phyloP scores from a whole-genome alignment of 1,139 yeast species.

The Yamadazyma diddensiae region DNA sequence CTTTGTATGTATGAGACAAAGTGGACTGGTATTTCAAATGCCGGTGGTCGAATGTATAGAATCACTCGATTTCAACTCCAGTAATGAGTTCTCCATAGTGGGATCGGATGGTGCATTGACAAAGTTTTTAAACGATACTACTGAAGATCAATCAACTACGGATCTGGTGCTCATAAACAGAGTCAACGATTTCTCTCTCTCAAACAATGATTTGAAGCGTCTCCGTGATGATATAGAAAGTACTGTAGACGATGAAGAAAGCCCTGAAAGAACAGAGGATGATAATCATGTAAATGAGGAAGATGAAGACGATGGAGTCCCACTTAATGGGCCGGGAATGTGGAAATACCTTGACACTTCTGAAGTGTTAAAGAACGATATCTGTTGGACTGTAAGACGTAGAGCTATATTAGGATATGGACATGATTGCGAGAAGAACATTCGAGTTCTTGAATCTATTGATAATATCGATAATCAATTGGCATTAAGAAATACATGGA shows the following conservation, averaged over 20 bases:
- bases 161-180: constrained; percentile 9
- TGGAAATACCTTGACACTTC: constrained; percentile 29
- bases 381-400: constrained; percentile 61
- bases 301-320: constrained; percentile 28
- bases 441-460: constrained; percentile 54
- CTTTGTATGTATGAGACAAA: constrained; percentile 83
- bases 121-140: constrained; percentile 28
- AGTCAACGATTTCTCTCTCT: constrained; percentile 18
- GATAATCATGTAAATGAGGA: constrained; percentile 23
- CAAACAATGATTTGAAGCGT: constrained; percentile 20
- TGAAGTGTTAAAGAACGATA: constrained; percentile 55
- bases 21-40: constrained; percentile 85
- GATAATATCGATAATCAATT: constrained; percentile 55
- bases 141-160: constrained; percentile 8
- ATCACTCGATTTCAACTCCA: constrained; percentile 63
- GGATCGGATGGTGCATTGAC: constrained; percentile 61
- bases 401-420: constrained; percentile 78
- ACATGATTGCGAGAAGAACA: constrained; percentile 62
- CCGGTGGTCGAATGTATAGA: constrained; percentile 68
- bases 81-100: constrained; percentile 64
- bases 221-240: constrained; percentile 30
- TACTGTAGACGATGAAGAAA: constrained; percentile 29
- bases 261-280: constrained; percentile 19
- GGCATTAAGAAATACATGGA: constrained; percentile 78
- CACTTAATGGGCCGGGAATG: constrained; percentile 10